Percentiles rank a stretch among this genome's conserved stretches.
Evolutionary conservation across 1,284 basidiomycete species (phyloP).

Genomic region (Heterobasidion annosum): DNA sequence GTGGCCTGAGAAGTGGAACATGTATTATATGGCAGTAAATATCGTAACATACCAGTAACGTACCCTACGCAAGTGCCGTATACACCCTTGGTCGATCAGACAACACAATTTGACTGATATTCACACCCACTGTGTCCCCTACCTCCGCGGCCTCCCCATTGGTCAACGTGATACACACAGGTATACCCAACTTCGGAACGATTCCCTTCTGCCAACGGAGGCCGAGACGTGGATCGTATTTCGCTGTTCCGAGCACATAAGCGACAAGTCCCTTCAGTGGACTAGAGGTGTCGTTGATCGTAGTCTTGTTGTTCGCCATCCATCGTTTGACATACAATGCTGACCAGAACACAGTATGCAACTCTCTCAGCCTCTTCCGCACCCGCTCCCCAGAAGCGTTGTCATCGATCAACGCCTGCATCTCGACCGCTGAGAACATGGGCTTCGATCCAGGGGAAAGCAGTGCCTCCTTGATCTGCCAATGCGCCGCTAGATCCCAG

Average conservation of each 20-base stretch:
- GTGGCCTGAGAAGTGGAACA: too few relatives aligned
- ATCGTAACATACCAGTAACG: too few relatives aligned
- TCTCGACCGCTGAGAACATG: constrained; percentile 30
- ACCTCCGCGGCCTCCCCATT: not conserved
- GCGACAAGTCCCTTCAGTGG: not conserved
- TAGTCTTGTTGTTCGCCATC: constrained; percentile 13
- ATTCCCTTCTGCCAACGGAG: not conserved
- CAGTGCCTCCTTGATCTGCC: constrained; percentile 88
- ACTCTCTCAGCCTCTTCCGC: constrained; percentile 21
- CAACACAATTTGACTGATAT: too few relatives aligned
- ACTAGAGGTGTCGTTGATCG: not conserved
- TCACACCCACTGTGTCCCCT: not conserved
- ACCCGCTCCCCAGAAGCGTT: constrained; percentile 17
- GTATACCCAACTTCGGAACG: not conserved
- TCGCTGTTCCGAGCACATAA: not conserved
- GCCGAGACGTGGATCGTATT: not conserved
- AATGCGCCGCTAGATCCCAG: constrained; percentile 80
- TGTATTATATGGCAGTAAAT: too few relatives aligned
- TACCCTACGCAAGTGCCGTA: too few relatives aligned
- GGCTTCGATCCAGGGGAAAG: constrained; percentile 21
- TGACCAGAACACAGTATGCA: constrained; percentile 23
- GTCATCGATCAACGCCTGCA: constrained; percentile 21
- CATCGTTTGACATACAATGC: constrained; percentile 22
- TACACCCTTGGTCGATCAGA: too few relatives aligned
- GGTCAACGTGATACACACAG: not conserved